A percentile compares a stretch with the other conserved stretches of the same genome.
phyloP scores from a whole-genome alignment of 2,329 filamentous ascomycete species.

The Rutstroemia sp. region DNA sequence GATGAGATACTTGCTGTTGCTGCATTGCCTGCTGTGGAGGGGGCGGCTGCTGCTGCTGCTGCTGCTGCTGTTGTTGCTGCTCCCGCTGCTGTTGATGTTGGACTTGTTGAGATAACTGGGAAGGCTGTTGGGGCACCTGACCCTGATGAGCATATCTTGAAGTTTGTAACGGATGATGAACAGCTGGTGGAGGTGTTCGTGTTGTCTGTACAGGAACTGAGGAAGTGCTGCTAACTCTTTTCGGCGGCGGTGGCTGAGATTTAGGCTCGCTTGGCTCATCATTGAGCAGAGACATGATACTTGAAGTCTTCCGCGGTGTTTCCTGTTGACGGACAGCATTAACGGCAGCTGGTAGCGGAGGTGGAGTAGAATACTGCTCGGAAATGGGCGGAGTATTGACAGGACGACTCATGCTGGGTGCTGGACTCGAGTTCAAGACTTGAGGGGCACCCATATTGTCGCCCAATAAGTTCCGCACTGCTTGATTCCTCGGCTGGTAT shows the following conservation, averaged over 20 bases:
- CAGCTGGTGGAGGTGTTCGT: slow-evolving; percentile 24
- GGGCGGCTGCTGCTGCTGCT: slow-evolving; percentile 5
- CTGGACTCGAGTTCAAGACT: slow-evolving; percentile 21
- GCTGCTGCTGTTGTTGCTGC: too few relatives aligned
- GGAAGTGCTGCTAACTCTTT: slow-evolving; percentile 23
- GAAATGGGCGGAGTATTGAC: slow-evolving; percentile 22
- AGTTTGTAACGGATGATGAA: slow-evolving; percentile 23
- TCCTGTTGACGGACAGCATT: slow-evolving; percentile 35
- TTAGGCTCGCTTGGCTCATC: slow-evolving; percentile 41
- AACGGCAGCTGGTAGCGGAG: slow-evolving; percentile 29
- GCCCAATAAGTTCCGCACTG: slow-evolving; percentile 19
- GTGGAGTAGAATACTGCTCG: slow-evolving; percentile 21
- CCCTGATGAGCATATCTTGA: slow-evolving; percentile 32
- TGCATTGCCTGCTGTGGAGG: slow-evolving; percentile 14
- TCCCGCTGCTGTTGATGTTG: slow-evolving; percentile 10
- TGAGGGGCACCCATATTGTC: slow-evolving; percentile 17
- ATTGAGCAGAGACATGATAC: slow-evolving; percentile 54
- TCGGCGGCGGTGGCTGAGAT: slow-evolving; percentile 18
- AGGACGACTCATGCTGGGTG: slow-evolving; percentile 21
- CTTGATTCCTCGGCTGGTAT: slow-evolving; percentile 18
- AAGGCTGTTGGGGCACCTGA: slow-evolving; percentile 6
- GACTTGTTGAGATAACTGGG: slow-evolving; percentile 8
- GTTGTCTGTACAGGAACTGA: slow-evolving; percentile 16
- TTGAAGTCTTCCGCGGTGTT: slow-evolving; percentile 52
- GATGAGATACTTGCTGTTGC: slow-evolving; percentile 35